Evolutionary conservation across 2,329 filamentous ascomycete species (phyloP).

Genomic region (Sarocladiaceae sp.): DNA sequence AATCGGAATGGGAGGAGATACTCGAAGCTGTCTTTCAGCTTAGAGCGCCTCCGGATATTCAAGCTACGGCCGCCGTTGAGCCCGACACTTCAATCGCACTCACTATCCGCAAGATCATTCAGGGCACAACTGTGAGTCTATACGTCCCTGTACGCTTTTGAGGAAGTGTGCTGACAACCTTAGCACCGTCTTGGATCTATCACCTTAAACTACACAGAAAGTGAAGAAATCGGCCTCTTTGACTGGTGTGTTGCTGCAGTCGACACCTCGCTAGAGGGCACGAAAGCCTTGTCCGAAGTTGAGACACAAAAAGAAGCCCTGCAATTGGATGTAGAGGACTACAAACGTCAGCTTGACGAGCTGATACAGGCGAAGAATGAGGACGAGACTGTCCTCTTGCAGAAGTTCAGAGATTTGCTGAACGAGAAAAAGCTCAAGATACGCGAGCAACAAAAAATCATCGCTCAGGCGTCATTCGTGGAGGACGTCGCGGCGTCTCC

Average conservation of each 20-base stretch:
- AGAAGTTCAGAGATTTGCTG: slow-evolving; percentile 65
- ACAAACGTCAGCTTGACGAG: slow-evolving; percentile 62
- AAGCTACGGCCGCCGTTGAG: slow-evolving; percentile 55
- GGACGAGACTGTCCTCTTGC: slow-evolving; percentile 62
- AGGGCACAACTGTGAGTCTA: slow-evolving; percentile 62
- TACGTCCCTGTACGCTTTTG: background rate
- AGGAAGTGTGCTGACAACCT: slow-evolving; percentile 16
- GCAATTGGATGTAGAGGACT: slow-evolving; percentile 51
- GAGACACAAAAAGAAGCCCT: slow-evolving; percentile 41
- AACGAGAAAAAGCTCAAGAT: slow-evolving; percentile 82
- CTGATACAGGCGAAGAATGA: slow-evolving; percentile 61
- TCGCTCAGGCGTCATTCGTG: slow-evolving; percentile 42
- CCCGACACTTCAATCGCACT: slow-evolving; percentile 51
- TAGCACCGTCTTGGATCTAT: slow-evolving; percentile 69
- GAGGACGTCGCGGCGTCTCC: slow-evolving; percentile 17
- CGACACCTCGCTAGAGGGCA: slow-evolving; percentile 40
- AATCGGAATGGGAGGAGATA: slow-evolving; percentile 64
- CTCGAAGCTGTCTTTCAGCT: slow-evolving; percentile 54
- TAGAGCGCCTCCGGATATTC: slow-evolving; percentile 47
- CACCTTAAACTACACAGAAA: slow-evolving; percentile 48
- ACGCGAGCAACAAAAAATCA: slow-evolving; percentile 63
- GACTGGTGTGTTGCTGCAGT: slow-evolving; percentile 65
- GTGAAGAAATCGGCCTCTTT: slow-evolving; percentile 59
- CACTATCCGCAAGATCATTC: slow-evolving; percentile 59
- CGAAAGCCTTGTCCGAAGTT: slow-evolving; percentile 37